Base-by-base conservation (phyloP, 208 protist species). In the Trypanosoma theileri region DNA sequence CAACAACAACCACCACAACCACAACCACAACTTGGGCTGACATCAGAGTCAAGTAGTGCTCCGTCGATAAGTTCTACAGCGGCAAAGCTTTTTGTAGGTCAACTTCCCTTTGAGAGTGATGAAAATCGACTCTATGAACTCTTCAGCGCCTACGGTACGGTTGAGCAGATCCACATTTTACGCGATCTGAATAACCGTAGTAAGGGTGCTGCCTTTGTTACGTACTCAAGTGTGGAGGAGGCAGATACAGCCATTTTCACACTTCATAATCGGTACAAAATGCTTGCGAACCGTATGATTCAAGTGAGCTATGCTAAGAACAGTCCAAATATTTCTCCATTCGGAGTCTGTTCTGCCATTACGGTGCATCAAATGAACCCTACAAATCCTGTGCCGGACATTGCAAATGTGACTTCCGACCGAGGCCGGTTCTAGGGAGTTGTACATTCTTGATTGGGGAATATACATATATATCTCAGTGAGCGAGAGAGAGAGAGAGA, bases 261-360 rank as follows among this genome's bases (percentile, higher is more conserved):
- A 0, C 80, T 96, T 45, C 91, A 96, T 71, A 92, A 94, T 69
- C 79, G 88, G 16, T 92, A 94, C 78, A 88, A 85, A 67, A 94
- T 96, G 88, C 75, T 96, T 13, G 87, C 88, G 10, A 93, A 92
- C 64, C 82, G 88, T 8, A 86, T 89, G 40, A 91, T 96, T 61
- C 91, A 96, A 58, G 91, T 96, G 24, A 93, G 85, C 67, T 94
- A 96, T 78, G 88, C 91, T 10, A 96, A 96, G 73, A 91, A 90
- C 75, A 93, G 86, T 51, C 79, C 85, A 4, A 93, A 87, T 66
- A 94, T 94, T 44, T 96, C 91, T 8, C 79, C 75, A 12, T 96
- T 91, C 41, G 91, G 91, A 24, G 79, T 82, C n/a, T 82, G 80
- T 59, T 89, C 77, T 55, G 91, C 91, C 16, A 58, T 90, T n/a